A percentile compares a stretch with the other conserved stretches of the same genome.
These are phyloP conservation scores for Babesia bovis DNA, from an alignment of 169 alveolate genomes.

Conservation along the genomic window DNA sequence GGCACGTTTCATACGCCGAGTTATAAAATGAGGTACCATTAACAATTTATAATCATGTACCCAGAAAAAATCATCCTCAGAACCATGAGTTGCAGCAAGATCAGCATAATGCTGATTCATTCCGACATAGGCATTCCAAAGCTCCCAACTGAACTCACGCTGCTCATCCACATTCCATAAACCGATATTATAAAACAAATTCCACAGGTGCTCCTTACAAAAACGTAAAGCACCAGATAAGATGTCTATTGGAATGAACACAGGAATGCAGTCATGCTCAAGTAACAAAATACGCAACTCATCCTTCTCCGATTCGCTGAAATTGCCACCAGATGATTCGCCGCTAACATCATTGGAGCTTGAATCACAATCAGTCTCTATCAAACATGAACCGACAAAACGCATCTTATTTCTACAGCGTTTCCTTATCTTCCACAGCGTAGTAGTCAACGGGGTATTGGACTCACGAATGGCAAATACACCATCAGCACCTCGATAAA, in stretches of 20 bases:
- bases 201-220: constrained; percentile 63
- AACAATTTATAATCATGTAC: constrained; percentile 89
- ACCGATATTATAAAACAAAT: constrained; percentile 76
- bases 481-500: constrained; percentile 49
- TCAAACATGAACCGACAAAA: constrained; percentile 57
- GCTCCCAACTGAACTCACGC: constrained; percentile 75
- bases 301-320: constrained; percentile 48
- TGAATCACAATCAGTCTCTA: constrained; percentile 12
- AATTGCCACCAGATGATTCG: constrained; percentile 1
- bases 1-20: constrained; percentile 75
- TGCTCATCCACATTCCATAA: constrained; percentile 72
- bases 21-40: constrained; percentile 82
- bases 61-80: constrained; percentile 81
- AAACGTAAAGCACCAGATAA: constrained; percentile 29
- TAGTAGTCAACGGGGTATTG: constrained; percentile 66
- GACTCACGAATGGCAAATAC: constrained; percentile 50
- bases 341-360: background rate
- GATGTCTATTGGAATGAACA: constrained; percentile 36
- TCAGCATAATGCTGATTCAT: constrained; percentile 72
- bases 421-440: constrained; percentile 57
- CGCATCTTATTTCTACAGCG: constrained; percentile 48
- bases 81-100: constrained; percentile 54
- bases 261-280: constrained; percentile 65
- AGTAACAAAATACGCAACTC: constrained; percentile 31
- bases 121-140: constrained; percentile 74